Evolutionary conservation across 1,139 yeast species (phyloP).

Genomic region (Taphrina betulina): DNA sequence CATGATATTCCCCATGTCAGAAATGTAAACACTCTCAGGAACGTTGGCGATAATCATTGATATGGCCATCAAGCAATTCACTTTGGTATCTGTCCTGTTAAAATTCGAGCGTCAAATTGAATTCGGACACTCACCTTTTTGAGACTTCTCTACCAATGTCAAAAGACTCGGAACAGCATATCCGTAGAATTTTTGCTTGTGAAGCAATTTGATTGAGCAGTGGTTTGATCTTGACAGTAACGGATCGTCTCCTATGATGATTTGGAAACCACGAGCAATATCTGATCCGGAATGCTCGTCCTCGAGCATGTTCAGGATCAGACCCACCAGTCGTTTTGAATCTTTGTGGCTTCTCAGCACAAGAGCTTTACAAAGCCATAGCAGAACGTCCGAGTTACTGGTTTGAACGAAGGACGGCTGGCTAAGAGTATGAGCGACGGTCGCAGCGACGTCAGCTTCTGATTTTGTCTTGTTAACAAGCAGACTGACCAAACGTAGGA

Average conservation of each 20-base stretch:
- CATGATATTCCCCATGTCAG: slow-evolving; percentile 61
- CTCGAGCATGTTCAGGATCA: slow-evolving; percentile 47
- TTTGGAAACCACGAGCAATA: slow-evolving; percentile 59
- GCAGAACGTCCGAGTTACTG: slow-evolving; percentile 50
- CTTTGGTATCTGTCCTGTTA: slow-evolving; percentile 42
- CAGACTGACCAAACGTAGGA: slow-evolving; percentile 56
- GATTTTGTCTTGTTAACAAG: slow-evolving; percentile 47
- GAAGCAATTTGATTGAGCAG: slow-evolving; percentile 61
- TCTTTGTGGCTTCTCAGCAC: slow-evolving; percentile 56
- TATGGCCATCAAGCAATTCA: slow-evolving; percentile 61
- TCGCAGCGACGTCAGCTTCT: slow-evolving; percentile 18
- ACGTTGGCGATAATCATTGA: slow-evolving; percentile 67
- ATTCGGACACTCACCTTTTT: not conserved
- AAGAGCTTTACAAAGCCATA: slow-evolving; percentile 75
- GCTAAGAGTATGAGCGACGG: not conserved
- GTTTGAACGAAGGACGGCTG: too few relatives aligned
- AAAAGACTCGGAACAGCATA: slow-evolving; percentile 45
- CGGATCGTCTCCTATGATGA: slow-evolving; percentile 64
- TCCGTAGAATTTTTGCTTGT: slow-evolving; percentile 75
- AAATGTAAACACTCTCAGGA: slow-evolving; percentile 58
- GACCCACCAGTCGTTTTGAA: slow-evolving; percentile 49
- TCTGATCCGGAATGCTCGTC: slow-evolving; percentile 43
- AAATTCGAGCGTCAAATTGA: not conserved
- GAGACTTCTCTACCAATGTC: slow-evolving; percentile 40
- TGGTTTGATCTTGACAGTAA: slow-evolving; percentile 59